phyloP scores from a whole-genome alignment of 371 early-diverging fungal species.

The Lichtheimia ramosa region DNA sequence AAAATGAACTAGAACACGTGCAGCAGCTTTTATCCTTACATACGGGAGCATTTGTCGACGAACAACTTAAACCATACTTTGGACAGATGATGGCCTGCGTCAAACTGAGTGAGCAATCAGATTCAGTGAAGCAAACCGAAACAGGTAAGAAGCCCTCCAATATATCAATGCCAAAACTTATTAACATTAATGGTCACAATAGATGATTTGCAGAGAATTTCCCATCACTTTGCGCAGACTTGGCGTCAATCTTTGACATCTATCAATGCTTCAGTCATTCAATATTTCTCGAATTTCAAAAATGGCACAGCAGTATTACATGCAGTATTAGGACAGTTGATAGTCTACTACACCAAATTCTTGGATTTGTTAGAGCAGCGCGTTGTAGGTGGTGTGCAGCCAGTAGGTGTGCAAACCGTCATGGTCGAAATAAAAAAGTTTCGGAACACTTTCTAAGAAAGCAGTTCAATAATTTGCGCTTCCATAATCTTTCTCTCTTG shows the following conservation, averaged over 20 bases:
- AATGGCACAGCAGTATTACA: slow-evolving; percentile 89
- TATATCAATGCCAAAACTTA: background rate
- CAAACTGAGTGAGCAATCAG: slow-evolving; percentile 60
- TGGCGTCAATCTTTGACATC: slow-evolving; percentile 78
- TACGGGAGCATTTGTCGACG: slow-evolving; percentile 82
- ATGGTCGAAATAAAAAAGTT: slow-evolving; percentile 93
- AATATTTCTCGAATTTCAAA: slow-evolving; percentile 89
- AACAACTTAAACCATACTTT: slow-evolving; percentile 80
- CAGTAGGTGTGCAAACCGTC: slow-evolving; percentile 86
- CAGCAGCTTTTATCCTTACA: slow-evolving; percentile 65
- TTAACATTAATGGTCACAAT: background rate
- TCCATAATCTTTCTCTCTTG: too few relatives aligned
- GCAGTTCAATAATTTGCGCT: too few relatives aligned
- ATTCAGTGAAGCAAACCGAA: slow-evolving; percentile 16
- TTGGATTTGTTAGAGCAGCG: slow-evolving; percentile 73
- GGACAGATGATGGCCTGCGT: slow-evolving; percentile 77
- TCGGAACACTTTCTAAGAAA: slow-evolving; percentile 65
- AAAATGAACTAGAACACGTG: slow-evolving; percentile 76
- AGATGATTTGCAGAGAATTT: slow-evolving; percentile 63
- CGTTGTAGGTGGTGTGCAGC: slow-evolving; percentile 58
- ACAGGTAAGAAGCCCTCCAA: slow-evolving; percentile 4
- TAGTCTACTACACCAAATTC: slow-evolving; percentile 88
- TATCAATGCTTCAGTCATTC: slow-evolving; percentile 82
- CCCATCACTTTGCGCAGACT: slow-evolving; percentile 70
- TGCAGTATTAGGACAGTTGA: slow-evolving; percentile 79